A percentile compares a stretch with the other conserved stretches of the same genome.
phyloP scores from a whole-genome alignment of 2,329 filamentous ascomycete genomes.

The Paraconiothyrium sp. region DNA sequence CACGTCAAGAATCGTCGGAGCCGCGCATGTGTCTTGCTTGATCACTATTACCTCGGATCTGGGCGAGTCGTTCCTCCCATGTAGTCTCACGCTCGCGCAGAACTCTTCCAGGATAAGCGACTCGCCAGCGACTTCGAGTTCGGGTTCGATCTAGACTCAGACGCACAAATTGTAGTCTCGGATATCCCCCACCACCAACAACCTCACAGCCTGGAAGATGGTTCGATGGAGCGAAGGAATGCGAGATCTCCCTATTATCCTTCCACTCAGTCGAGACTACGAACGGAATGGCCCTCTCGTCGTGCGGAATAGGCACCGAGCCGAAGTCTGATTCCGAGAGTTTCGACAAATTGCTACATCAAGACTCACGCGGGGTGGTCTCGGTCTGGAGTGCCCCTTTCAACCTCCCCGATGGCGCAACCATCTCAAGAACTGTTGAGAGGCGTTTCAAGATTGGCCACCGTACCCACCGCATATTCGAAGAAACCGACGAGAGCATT shows the following conservation, averaged over 20 bases:
- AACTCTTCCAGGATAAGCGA: slow-evolving; percentile 41
- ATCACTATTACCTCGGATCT: slow-evolving; percentile 75
- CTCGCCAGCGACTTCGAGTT: background rate
- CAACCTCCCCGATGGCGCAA: slow-evolving; percentile 47
- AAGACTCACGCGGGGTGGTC: slow-evolving; percentile 58
- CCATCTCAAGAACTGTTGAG: slow-evolving; percentile 64
- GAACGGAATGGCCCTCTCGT: slow-evolving; percentile 51
- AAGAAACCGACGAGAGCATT: slow-evolving; percentile 78
- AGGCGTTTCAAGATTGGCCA: slow-evolving; percentile 60
- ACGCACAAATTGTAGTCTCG: background rate
- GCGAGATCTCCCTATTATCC: slow-evolving; percentile 54
- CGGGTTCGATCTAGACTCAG: background rate
- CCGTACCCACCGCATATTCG: slow-evolving; percentile 62
- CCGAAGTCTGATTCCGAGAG: slow-evolving; percentile 38
- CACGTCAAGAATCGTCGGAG: slow-evolving; percentile 41
- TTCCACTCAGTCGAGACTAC: slow-evolving; percentile 52
- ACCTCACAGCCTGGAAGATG: slow-evolving; percentile 53
- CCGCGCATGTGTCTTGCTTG: slow-evolving; percentile 44
- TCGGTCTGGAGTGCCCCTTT: slow-evolving; percentile 65
- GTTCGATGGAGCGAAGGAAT: slow-evolving; percentile 57
- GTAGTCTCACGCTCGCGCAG: slow-evolving; percentile 55
- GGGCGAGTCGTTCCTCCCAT: slow-evolving; percentile 70
- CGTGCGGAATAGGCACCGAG: slow-evolving; percentile 52
- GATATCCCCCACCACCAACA: background rate
- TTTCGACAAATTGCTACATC: slow-evolving; percentile 37